Evolutionary conservation across 2,329 filamentous ascomycete genomes (phyloP), one percentile per base, ranked within the genome.

Genomic region (Capronia epimyces): DNA sequence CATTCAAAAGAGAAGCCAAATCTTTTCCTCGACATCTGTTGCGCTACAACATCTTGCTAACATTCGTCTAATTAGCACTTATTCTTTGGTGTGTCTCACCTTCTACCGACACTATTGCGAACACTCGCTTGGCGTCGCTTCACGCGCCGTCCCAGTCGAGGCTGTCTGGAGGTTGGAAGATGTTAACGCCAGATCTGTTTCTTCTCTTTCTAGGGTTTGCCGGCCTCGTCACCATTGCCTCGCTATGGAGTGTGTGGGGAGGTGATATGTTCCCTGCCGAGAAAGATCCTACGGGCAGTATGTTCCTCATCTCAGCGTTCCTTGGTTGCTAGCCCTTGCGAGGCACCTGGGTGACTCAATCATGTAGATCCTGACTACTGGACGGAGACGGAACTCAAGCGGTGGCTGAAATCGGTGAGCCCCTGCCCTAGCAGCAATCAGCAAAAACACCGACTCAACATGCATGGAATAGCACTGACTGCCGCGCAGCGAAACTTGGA

Each of bases 181-280:
- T 39, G 24, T 31, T 42, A 18, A 50, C 32, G 13, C n/a, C 36
- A 34, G 46, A 52, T 24, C 15, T 41, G n/a, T 47, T 43, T 29
- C 39, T 41, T 21, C 36, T 47, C 8, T 52, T 54, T 62, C 49
- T 71, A 83, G 87, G 83, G 15, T 96, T 96, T 65, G 83, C 86
- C 3, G 87, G 86, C 8, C 77, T 94, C 46, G 79, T 96, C 12
- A 86, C 87, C 5, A 88, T 86, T 1, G 89, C 86, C 1, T 86
- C 89, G 13, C 82, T 81, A 36, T 95, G 86, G 84, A 79, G 81
- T 15, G 91, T 96, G 62, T 94, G 86, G 83, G 89, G 89, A 50
- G 78, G 81, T 46, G 88, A 91, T 57, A 79, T 96, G 63, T 95
- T 96, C 63, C 90, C 90, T 1, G 69, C 79, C 2, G 74, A 82